phyloP scores from a whole-genome alignment of 2,329 filamentous ascomycete species.

The Fusarium hainanense region DNA sequence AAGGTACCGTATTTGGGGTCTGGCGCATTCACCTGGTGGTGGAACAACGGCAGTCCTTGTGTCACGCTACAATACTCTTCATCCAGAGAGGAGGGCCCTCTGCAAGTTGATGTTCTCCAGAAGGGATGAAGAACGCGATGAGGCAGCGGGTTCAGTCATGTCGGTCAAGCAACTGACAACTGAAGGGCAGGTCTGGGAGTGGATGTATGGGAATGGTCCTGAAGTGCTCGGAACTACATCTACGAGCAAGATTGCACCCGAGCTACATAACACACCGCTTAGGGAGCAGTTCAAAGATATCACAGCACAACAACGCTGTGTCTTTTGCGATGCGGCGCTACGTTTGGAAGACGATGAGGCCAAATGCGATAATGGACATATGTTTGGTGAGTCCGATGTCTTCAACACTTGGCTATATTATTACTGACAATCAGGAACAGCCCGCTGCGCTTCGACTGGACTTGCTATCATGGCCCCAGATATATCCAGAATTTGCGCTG shows the following conservation, averaged over 20 bases:
- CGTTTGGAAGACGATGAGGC: conserved; percentile 50
- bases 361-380: conserved; percentile 54
- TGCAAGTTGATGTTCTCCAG: conserved; percentile 55
- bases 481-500: conserved; percentile 64
- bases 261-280: conserved; percentile 44
- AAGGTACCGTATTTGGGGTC: conserved; percentile 64
- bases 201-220: conserved; percentile 67
- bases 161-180: conserved; percentile 51
- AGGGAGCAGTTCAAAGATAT: conserved; percentile 54
- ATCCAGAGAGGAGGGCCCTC: conserved; percentile 56
- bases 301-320: conserved; percentile 55
- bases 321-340: conserved; percentile 58
- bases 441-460: conserved; percentile 65
- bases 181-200: conserved; percentile 67
- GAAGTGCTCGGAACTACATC: conserved; percentile 57
- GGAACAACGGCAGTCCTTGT: conserved; percentile 63
- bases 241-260: conserved; percentile 28
- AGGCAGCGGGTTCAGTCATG: not conserved
- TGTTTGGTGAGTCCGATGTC: conserved; percentile 51
- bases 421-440: conserved; percentile 45
- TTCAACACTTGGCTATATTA: not conserved
- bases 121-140: conserved; percentile 33
- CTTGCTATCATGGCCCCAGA: conserved; percentile 66
- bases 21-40: conserved; percentile 63
- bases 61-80: conserved; percentile 61